Conservation (phyloP, 805 yeast species). For the Komagataella ulmi region DNA sequence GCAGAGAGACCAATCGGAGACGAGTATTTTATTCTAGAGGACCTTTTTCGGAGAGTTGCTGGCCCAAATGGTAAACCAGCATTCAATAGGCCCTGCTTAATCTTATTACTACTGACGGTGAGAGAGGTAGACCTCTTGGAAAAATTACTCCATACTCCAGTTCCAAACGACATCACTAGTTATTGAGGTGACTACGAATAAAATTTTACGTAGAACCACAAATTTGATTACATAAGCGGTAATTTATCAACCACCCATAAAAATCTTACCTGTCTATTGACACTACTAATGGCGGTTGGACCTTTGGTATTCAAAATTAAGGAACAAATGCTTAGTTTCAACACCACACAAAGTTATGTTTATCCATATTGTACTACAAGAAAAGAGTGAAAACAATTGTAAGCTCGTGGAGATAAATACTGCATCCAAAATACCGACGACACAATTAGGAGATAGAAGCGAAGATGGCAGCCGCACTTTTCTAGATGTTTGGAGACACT, state of each 20-base stretch:
- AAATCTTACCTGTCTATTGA: too few relatives aligned
- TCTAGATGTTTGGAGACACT: too few relatives aligned
- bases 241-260: too few relatives aligned
- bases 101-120: conserved; percentile 13
- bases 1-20: conserved; percentile 62
- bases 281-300: background rate
- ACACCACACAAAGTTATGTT: too few relatives aligned
- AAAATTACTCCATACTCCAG: conserved; percentile 23
- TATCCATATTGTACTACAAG: too few relatives aligned
- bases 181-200: background rate
- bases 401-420: too few relatives aligned
- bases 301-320: too few relatives aligned
- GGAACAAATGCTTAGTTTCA: too few relatives aligned
- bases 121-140: conserved; percentile 17
- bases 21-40: conserved; percentile 37
- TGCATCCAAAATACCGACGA: too few relatives aligned
- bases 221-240: background rate
- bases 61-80: conserved; percentile 34
- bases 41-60: conserved; percentile 28
- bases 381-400: too few relatives aligned
- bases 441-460: too few relatives aligned
- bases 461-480: too few relatives aligned
- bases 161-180: conserved; percentile 2
- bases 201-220: background rate
- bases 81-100: conserved; percentile 16